These are phyloP conservation scores for Carallia pectinifolia DNA, from an alignment of 345 rosid genomes.

Conservation along the genomic window DNA sequence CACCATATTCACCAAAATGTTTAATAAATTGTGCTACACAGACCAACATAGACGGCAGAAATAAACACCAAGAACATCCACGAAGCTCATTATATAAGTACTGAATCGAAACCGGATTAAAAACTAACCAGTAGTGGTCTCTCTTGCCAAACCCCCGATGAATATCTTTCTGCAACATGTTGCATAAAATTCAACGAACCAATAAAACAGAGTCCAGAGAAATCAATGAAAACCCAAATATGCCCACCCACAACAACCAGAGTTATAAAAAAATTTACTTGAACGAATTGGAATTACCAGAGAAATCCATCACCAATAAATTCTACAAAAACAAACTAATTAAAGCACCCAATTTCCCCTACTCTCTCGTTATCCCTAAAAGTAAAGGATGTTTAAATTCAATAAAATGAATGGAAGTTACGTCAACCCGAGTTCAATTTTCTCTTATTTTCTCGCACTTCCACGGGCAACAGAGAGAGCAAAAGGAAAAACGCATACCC, in stretches of 20 bases:
- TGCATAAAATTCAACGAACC: background rate
- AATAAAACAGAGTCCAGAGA: background rate
- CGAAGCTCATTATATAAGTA: background rate
- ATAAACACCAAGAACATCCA: background rate
- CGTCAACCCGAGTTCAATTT: background rate
- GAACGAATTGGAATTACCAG: background rate
- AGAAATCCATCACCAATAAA: background rate
- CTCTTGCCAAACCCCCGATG: conserved; percentile 83
- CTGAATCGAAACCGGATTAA: background rate
- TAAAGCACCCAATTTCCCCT: no score
- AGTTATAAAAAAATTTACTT: background rate
- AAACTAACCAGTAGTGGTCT: conserved; percentile 55
- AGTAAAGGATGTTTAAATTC: background rate
- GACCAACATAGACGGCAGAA: background rate
- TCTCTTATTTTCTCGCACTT: background rate
- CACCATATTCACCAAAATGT: conserved; percentile 82
- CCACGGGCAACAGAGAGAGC: conserved; percentile 15
- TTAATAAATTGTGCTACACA: conserved; percentile 61
- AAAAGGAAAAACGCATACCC: conserved; percentile 35
- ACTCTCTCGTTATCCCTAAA: background rate
- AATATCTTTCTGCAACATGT: conserved; percentile 58
- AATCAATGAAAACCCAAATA: background rate
- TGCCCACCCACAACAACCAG: background rate
- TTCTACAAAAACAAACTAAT: background rate
- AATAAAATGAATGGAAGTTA: no score